These are phyloP conservation scores for Suillus americanus DNA, from an alignment of 768 basidiomycete species.

Conservation along the genomic window DNA sequence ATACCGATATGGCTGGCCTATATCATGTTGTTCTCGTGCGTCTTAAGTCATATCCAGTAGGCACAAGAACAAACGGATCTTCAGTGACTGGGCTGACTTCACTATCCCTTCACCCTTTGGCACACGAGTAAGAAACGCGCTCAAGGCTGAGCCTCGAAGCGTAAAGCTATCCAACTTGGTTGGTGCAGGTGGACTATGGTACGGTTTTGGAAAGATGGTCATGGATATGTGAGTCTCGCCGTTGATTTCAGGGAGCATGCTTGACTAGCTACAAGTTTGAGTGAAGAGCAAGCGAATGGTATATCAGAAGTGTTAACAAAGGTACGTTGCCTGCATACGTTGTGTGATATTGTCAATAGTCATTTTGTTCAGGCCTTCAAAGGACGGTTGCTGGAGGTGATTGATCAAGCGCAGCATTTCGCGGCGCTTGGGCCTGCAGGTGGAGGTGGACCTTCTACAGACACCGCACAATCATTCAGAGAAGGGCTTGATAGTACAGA, in stretches of 20 bases:
- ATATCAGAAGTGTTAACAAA: conserved; percentile 71
- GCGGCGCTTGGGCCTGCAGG: conserved; percentile 65
- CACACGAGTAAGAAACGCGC: conserved; percentile 75
- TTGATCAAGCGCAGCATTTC: conserved; percentile 90
- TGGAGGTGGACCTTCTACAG: conserved; percentile 50
- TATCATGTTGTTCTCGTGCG: conserved; percentile 78
- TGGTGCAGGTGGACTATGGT: conserved; percentile 89
- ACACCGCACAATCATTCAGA: conserved; percentile 72
- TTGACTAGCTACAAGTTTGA: conserved; percentile 50
- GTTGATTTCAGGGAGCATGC: conserved; percentile 2
- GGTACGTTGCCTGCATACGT: conserved; percentile 34
- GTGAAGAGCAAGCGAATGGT: conserved; percentile 70
- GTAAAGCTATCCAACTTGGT: conserved; percentile 83
- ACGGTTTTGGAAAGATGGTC: conserved; percentile 85
- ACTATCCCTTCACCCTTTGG: conserved; percentile 79
- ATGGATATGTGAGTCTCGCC: conserved; percentile 66
- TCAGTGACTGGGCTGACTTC: conserved; percentile 87
- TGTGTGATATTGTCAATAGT: conserved; percentile 10
- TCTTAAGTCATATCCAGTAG: conserved; percentile 1
- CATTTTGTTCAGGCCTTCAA: conserved; percentile 62
- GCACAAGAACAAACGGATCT: conserved; percentile 5
- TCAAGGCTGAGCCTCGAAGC: conserved; percentile 85
- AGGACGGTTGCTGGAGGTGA: conserved; percentile 70
- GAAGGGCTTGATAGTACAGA: conserved; percentile 94
- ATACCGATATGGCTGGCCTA: conserved; percentile 92